phyloP scores from a whole-genome alignment of 345 rosid genomes.

The Xanthoceras sorbifolium region DNA sequence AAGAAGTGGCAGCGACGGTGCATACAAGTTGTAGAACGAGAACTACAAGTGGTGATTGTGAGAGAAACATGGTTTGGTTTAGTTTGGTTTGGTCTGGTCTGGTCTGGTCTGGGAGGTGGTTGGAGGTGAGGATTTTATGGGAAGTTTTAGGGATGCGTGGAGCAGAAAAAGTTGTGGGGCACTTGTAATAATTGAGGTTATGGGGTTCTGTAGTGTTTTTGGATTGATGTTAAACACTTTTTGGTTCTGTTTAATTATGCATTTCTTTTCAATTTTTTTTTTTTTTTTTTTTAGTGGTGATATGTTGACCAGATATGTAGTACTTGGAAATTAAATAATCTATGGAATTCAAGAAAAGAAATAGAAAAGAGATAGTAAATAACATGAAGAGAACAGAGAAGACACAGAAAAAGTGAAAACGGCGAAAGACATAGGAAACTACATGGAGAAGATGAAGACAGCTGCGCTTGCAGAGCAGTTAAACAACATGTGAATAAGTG shows the following conservation, averaged over 20 bases:
- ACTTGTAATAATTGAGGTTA: slow-evolving; percentile 28
- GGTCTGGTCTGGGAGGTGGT: background rate
- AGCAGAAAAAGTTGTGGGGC: slow-evolving; percentile 32
- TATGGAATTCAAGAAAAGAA: too few relatives aligned
- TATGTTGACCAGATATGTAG: slow-evolving; percentile 5
- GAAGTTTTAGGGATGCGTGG: slow-evolving; percentile 14
- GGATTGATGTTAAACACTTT: background rate
- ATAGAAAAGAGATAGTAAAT: too few relatives aligned
- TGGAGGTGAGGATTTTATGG: slow-evolving; percentile 29
- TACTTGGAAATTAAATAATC: too few relatives aligned
- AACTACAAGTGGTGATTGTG: slow-evolving; percentile 4
- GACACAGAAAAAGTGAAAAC: too few relatives aligned
- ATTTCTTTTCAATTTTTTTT: slow-evolving; percentile 17
- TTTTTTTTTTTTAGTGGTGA: background rate
- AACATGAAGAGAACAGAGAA: too few relatives aligned
- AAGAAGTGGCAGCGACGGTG: slow-evolving; percentile 18
- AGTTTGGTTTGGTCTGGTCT: background rate
- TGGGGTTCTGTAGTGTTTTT: slow-evolving; percentile 11
- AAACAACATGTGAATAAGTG: too few relatives aligned
- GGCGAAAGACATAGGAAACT: too few relatives aligned
- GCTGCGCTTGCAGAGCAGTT: too few relatives aligned
- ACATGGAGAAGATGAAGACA: too few relatives aligned
- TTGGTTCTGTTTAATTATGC: background rate
- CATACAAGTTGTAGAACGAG: slow-evolving; percentile 16
- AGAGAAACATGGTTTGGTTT: slow-evolving; percentile 24